Base-by-base conservation (phyloP, 2,329 filamentous ascomycete genomes). In the Chrysoporthe puriensis region DNA sequence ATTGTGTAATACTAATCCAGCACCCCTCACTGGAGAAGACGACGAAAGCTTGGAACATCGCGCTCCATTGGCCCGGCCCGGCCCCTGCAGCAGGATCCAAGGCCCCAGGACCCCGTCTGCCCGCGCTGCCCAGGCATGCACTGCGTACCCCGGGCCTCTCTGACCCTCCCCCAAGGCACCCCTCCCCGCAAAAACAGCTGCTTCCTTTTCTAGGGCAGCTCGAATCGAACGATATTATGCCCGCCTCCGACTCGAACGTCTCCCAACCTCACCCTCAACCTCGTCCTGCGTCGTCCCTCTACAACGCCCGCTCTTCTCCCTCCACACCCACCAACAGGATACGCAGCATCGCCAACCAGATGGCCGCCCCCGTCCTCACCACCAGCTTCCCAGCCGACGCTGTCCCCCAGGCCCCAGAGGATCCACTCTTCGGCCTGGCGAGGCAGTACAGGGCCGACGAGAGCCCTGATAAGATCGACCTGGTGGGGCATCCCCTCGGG, bases 381-480 rank as follows among this genome's bases (percentile, higher is more conserved):
- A 91, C 91, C 73, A 88, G 86, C 76, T 97, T 97, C 83, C 87
- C 90, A 70, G 86, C 90, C 75, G 87, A 91, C 76, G 83, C 86
- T 72, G 93, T 97, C 69, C 92, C 94, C 75, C 91, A 95, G 81
- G 96, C 96, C 70, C 94, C 96, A 60, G 94, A 97, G 79, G 96
- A 99, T 82, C 90, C 95, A 72, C 88, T 99, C 77, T 99, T 99
- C 77, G 94, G 95, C 67, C 84, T 99, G 75, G 94, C 95, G 87
- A 88, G 91, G 71, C 94, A 93, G 70, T 99, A 90, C 85, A 89
- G 89, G 76, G 91, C 91, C 71, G 96, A 99, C 77, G 82, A 87
- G 70, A 85, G 84, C 79, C 80, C 85, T 67, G 88, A 92, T 80
- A 99, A 99, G 83, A 91, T 99, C 72, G 96, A 99, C 81, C 82